These are phyloP conservation scores for Neurospora sp. DNA, from an alignment of 495 filamentous ascomycete genomes.

Conservation along the genomic window DNA sequence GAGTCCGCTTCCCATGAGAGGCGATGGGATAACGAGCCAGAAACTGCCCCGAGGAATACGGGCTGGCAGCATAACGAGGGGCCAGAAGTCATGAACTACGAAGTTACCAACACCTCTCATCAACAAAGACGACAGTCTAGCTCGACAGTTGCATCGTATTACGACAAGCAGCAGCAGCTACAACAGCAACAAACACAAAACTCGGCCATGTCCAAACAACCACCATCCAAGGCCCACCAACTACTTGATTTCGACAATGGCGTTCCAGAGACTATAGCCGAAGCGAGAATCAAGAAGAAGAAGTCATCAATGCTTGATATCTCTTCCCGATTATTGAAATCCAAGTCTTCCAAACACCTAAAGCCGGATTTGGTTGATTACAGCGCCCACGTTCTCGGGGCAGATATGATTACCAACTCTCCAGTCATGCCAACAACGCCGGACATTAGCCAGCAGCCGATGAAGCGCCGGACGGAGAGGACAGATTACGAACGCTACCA, in stretches of 20 bases:
- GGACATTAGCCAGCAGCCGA: slow-evolving; percentile 18
- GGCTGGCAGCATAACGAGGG: slow-evolving; percentile 24
- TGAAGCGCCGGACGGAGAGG: slow-evolving; percentile 15
- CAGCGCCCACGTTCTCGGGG: slow-evolving; percentile 15
- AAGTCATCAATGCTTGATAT: slow-evolving; percentile 42
- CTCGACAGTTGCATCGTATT: slow-evolving; percentile 42
- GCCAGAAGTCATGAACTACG: slow-evolving; percentile 15
- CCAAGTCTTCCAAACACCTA: slow-evolving; percentile 10
- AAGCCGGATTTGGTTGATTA: slow-evolving; percentile 6
- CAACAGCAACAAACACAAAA: slow-evolving; percentile 46
- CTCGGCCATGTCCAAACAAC: slow-evolving; percentile 44
- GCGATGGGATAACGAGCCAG: slow-evolving; percentile 41
- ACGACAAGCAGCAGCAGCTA: slow-evolving; percentile 42
- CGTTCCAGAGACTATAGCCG: slow-evolving; percentile 4
- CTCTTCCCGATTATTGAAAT: slow-evolving; percentile 21
- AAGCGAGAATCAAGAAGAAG: slow-evolving; percentile 27
- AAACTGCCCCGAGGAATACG: slow-evolving; percentile 1
- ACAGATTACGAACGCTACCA: slow-evolving; percentile 44
- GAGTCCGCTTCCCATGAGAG: slow-evolving; percentile 8
- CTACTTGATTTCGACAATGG: slow-evolving; percentile 33
- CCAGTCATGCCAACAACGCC: slow-evolving; percentile 28
- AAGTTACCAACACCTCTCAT: slow-evolving; percentile 27
- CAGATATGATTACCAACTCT: slow-evolving; percentile 24
- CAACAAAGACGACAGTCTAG: slow-evolving; percentile 35
- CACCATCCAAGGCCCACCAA: slow-evolving; percentile 33